Base-by-base conservation (phyloP, 2,329 filamentous ascomycete species). In the Chaetomiaceae sp. region DNA sequence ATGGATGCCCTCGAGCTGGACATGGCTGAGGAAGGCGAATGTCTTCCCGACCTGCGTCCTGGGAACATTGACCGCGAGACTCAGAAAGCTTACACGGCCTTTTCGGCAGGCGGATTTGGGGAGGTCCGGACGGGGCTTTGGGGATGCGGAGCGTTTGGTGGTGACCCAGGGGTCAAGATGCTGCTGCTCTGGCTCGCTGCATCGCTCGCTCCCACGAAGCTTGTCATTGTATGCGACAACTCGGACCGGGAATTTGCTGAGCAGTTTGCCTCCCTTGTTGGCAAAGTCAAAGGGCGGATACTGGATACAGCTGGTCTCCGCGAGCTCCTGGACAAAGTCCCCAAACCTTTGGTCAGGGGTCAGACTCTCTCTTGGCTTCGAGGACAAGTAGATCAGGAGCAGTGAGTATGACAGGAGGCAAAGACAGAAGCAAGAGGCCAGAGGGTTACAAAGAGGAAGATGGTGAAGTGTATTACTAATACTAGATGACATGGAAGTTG, bases 1-100 rank as follows among this genome's bases (percentile, higher is more conserved):
- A 70, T 72, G 69, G 69, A 71, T 31, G 68, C 68, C 0, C 53
- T 71, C 6, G 69, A 71, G 52, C 64, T 70, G 45, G 68, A 71
- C 39, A 61, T 65, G 55, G 52, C 59, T 4, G 47, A 53, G 11
- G 51, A 36, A 1, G 31, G 57, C 11, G 33, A 45, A 12, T 27
- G 9, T 5, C 40, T 69, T 6, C 62, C 66, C 2, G 69, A 71
- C 44, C 44, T 71, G 3, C 22, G 53, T 2, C 57, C 53, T 0
- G 45, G 52, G 1, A 65, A 66, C 37, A 55, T 69, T 1, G 55
- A 65, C 2, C 61, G 67, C 7, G 69, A 72, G 51, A 54, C 69
- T 0, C 37, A 20, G 4, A 71, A 71, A 31, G 65, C 67, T 0
- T 53, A 53, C 33, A 55, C 60, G 2, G 66, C 67, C 0, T 69